Percentiles rank a stretch among this genome's conserved stretches.
These are phyloP conservation scores for Imleria badia DNA, from an alignment of 768 basidiomycete genomes.

Conservation along the genomic window DNA sequence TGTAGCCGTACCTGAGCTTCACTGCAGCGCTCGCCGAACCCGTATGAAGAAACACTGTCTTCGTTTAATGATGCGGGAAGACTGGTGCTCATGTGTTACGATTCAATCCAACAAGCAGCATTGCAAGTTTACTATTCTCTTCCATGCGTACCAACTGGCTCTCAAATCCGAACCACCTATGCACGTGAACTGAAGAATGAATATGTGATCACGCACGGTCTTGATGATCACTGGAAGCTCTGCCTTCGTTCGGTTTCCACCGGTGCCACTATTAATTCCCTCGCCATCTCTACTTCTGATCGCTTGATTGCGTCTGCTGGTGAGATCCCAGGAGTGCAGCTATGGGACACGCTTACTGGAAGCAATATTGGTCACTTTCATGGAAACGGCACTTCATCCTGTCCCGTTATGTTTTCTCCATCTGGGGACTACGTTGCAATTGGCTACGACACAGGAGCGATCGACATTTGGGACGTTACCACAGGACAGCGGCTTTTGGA, in stretches of 20 bases:
- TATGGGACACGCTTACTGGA: slow-evolving; percentile 20
- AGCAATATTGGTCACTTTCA: slow-evolving; percentile 13
- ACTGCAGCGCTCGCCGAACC: slow-evolving; percentile 7
- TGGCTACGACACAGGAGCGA: slow-evolving; percentile 11
- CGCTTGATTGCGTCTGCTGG: slow-evolving; percentile 17
- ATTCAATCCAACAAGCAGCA: slow-evolving; percentile 17
- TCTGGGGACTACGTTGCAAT: slow-evolving; percentile 15
- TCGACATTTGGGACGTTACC: slow-evolving; percentile 19
- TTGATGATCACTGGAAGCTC: slow-evolving; percentile 13
- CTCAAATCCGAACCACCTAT: slow-evolving; percentile 12
- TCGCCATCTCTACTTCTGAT: slow-evolving; percentile 19
- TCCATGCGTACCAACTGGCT: slow-evolving; percentile 7
- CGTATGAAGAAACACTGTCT: slow-evolving; percentile 6
- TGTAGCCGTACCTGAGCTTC: not conserved
- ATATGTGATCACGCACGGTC: slow-evolving; percentile 7
- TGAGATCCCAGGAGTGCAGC: slow-evolving; percentile 37
- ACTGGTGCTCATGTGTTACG: slow-evolving; percentile 20
- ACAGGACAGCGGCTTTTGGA: slow-evolving; percentile 15
- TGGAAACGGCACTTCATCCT: slow-evolving; percentile 4
- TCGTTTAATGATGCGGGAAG: slow-evolving; percentile 18
- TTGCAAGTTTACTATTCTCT: slow-evolving; percentile 18
- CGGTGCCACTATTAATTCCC: slow-evolving; percentile 8
- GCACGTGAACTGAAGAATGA: slow-evolving; percentile 9
- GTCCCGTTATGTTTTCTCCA: slow-evolving; percentile 17
- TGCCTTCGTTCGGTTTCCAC: slow-evolving; percentile 15